A percentile compares a stretch with the other conserved stretches of the same genome.
phyloP scores from a whole-genome alignment of 2,329 filamentous ascomycete species.

The Claviceps monticola region DNA sequence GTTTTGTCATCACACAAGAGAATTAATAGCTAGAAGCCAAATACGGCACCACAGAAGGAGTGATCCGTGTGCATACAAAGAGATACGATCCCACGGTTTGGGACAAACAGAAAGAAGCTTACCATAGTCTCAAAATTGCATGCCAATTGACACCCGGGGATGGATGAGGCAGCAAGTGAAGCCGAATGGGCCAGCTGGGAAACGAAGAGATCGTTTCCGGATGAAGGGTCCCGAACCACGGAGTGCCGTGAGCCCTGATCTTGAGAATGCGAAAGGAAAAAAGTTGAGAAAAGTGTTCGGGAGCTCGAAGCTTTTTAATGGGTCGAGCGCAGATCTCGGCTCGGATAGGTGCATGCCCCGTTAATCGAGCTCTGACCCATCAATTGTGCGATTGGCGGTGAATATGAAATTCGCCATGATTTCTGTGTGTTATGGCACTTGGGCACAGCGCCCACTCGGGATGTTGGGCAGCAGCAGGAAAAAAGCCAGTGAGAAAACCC shows the following conservation, averaged over 20 bases:
- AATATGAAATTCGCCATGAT: conserved; percentile 5
- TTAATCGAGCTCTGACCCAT: conserved; percentile 13
- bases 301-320: conserved; percentile 2
- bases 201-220: background rate
- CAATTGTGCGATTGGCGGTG: conserved; percentile 16
- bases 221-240: background rate
- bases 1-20: conserved; percentile 39
- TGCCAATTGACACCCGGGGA: background rate
- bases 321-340: background rate
- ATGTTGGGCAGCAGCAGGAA: background rate
- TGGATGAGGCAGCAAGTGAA: no score
- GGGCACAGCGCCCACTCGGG: no score
- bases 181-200: no score
- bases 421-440: no score
- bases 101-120: conserved; percentile 3
- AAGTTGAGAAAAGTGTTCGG: no score
- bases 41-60: conserved; percentile 6
- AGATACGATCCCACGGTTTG: background rate
- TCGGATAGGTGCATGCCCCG: conserved; percentile 7
- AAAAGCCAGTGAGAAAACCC: background rate
- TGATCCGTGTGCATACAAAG: background rate
- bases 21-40: background rate
- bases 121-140: background rate
- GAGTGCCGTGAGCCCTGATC: background rate
- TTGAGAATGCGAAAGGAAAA: background rate